Base-by-base conservation (phyloP, 768 basidiomycete species). In the Naganishia vishniacii region DNA sequence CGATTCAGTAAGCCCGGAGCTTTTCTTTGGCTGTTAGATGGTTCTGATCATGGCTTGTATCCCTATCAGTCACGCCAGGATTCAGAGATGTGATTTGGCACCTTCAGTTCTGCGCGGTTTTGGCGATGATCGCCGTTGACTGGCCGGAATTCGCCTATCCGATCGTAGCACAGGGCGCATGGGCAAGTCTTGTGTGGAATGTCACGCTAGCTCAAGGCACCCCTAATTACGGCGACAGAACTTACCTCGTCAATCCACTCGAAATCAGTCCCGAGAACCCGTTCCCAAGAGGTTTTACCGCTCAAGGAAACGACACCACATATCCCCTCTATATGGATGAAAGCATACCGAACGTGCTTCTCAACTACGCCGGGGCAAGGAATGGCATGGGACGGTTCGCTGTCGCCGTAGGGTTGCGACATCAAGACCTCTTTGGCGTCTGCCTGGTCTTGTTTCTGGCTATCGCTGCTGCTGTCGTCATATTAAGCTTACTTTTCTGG, bases 131-230 rank as follows among this genome's bases (percentile, higher is more conserved):
- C 60, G 90, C 94, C 34, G 91, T 98, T 23, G 83, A 89, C 74
- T 99, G 94, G 94, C 94, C 95, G 0, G 80, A 81, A 16, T 97
- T 93, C 76, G 83, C 87, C 65, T 98, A 97, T 78, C 93, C 94
- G n/a, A 80, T 97, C 42, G 80, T 95, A 48, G 84, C 86, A 11
- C 87, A 89, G 72, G 86, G 88, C 7, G 86, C 91, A 0, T 98
- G 94, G 94, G 84, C 93, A 16, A 88, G 85, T 28, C 73, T 81
- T 29, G 67, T 79, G 16, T 77, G 77, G 69, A 80, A 97, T 73
- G 82, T 90, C 62, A 88, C 88, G 4, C 70, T 95, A 28, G 81
- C 84, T 3, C 79, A 82, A 61, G 80, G 80, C 68, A 81, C 61
- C 75, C 81, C 1, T 67, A 74, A 26, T 67, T 72, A 32, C 89